Conservation (phyloP, 805 yeast species). For the Yarrowia bubula region DNA sequence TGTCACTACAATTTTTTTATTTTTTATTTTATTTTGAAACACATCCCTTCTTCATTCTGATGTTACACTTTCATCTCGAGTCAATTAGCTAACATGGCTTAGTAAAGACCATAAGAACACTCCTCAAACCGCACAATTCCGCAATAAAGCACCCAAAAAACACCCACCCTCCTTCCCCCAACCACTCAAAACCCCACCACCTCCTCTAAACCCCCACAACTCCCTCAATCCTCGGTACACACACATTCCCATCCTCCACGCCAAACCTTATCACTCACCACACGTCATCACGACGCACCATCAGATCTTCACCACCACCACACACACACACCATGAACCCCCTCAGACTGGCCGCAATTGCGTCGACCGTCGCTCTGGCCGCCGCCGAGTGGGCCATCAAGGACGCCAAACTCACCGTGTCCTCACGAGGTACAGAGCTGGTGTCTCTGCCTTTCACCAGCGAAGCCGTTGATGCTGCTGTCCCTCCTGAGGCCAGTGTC, state of each 20-base stretch:
- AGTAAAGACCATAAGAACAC: background rate
- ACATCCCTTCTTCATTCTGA: too few species aligned
- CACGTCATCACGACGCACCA: constrained; percentile 14
- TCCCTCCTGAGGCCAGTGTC: constrained; percentile 4
- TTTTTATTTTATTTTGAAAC: too few species aligned
- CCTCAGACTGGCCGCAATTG: constrained; percentile 21
- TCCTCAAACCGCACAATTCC: too few species aligned
- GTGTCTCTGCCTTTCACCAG: constrained; percentile 9
- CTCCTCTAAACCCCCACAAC: too few species aligned
- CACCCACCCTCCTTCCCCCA: too few species aligned
- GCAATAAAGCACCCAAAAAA: too few species aligned
- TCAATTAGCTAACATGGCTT: background rate
- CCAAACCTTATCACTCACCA: constrained; percentile 9
- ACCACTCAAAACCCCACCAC: background rate
- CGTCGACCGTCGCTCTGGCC: constrained; percentile 13
- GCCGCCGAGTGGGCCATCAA: constrained; percentile 25
- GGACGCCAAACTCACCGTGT: constrained; percentile 13
- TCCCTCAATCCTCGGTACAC: background rate
- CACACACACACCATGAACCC: constrained; percentile 15
- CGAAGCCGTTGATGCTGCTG: constrained; percentile 4
- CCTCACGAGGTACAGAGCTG: constrained; percentile 3
- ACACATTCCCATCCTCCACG: background rate
- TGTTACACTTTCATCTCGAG: background rate
- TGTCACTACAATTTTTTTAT: too few species aligned
- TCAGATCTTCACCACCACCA: background rate